Conservation (phyloP, 2,329 filamentous ascomycete species). For the Teratosphaeria destructans region DNA sequence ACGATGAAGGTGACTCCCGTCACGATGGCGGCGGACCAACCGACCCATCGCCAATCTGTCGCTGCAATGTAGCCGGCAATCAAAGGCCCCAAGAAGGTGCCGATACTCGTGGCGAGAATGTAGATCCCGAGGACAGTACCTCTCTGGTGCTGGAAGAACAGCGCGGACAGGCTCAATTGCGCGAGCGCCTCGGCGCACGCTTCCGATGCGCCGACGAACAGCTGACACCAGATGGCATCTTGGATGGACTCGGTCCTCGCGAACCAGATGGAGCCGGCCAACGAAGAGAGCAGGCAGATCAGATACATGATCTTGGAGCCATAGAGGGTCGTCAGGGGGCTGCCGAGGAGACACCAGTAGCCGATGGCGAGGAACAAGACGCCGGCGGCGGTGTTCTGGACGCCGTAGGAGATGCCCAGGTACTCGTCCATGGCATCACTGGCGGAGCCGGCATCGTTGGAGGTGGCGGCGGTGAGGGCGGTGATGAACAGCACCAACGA, state of each 20-base stretch:
- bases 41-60: slow-evolving; percentile 44
- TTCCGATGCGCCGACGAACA: slow-evolving; percentile 49
- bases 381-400: slow-evolving; percentile 48
- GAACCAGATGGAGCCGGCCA: slow-evolving; percentile 46
- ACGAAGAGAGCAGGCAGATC: slow-evolving; percentile 39
- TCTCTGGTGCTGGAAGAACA: slow-evolving; percentile 49
- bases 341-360: slow-evolving; percentile 45
- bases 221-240: slow-evolving; percentile 45
- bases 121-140: slow-evolving; percentile 46
- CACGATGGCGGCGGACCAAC: slow-evolving; percentile 42
- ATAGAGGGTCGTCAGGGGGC: slow-evolving; percentile 45
- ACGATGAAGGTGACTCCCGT: slow-evolving; percentile 38
- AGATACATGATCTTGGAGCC: slow-evolving; percentile 47
- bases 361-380: slow-evolving; percentile 48
- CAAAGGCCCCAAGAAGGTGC: slow-evolving; percentile 46
- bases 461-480: slow-evolving; percentile 45
- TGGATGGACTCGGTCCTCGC: slow-evolving; percentile 33
- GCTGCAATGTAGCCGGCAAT: slow-evolving; percentile 42
- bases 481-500: slow-evolving; percentile 44
- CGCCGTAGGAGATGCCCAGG: slow-evolving; percentile 41
- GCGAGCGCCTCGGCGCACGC: slow-evolving; percentile 47
- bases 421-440: slow-evolving; percentile 41
- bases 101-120: slow-evolving; percentile 45
- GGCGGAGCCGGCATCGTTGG: slow-evolving; percentile 46
- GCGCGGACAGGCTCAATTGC: slow-evolving; percentile 47